phyloP scores from a whole-genome alignment of 2,329 filamentous ascomycete species.

The Venturia pyrina region DNA sequence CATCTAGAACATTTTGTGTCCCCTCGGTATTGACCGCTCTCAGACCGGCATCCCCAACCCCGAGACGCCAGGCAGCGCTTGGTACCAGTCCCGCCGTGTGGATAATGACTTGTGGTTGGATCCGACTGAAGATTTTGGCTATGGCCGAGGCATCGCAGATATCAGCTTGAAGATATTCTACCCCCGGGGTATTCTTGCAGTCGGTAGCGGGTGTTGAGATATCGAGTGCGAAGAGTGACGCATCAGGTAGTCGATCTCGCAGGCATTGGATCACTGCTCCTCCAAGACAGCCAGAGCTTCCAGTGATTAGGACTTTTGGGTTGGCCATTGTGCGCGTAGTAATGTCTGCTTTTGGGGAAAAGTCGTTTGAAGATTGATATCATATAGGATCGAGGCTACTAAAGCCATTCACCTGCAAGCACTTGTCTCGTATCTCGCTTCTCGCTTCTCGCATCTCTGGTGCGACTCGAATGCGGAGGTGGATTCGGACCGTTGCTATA shows the following conservation, averaged over 20 bases:
- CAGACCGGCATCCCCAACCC: background rate
- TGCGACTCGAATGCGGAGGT: too few species aligned
- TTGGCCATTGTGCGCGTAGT: background rate
- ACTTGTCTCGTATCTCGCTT: too few species aligned
- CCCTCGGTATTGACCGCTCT: conserved; percentile 70
- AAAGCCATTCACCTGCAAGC: too few species aligned
- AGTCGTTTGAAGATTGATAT: background rate
- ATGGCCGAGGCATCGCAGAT: background rate
- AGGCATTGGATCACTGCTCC: background rate
- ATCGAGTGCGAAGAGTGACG: background rate
- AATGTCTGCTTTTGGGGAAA: background rate
- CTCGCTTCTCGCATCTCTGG: too few species aligned
- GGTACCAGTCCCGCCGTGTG: background rate
- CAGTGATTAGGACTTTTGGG: background rate
- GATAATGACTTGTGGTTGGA: background rate
- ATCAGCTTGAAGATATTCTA: background rate
- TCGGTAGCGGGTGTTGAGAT: background rate
- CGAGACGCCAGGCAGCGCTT: background rate
- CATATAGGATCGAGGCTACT: too few species aligned
- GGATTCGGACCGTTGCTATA: too few species aligned
- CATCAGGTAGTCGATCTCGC: background rate
- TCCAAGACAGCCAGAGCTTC: background rate
- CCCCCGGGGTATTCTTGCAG: background rate
- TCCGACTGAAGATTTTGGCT: background rate
- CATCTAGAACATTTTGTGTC: conserved; percentile 66